Evolutionary conservation across 78 protist species (phyloP), one percentile per base, ranked within the genome.

Genomic region (Dictyostelium capitatum): DNA sequence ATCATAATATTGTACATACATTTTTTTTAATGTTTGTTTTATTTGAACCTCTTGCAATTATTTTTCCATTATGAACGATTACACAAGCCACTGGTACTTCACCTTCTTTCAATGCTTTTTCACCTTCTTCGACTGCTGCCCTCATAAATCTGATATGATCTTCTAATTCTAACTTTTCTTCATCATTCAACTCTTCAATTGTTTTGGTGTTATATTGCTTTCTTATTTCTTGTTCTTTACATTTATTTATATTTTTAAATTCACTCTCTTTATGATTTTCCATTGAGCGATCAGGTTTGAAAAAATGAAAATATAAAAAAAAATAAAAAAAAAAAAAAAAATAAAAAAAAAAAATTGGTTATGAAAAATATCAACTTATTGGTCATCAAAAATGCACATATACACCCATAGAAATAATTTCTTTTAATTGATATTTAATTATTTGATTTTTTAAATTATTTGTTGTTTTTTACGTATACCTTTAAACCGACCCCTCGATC

Each of bases 41-140:
- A 48, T 85, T 85, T 48, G 75, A 85, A 12, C 92, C 92, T 28
- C 64, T 56, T 32, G 92, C 57, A 1, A 85, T 75, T 10, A 85
- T 79, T 28, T 20, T 8, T 41, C 30, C 78, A 12, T 85, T 85
- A 50, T 85, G 79, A n/a, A 85, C 83, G 19, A 85, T 85, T 9
- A 85, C 92, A 75, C 92, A 85, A 7, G 77, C 92, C 10, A 85
- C 92, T 25, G 92, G 92, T 46, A 85, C 92, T n/a, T 85, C 92
- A 11, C 92, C 92, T 30, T 85, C 92, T 9, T 75, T 46, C 0
- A 85, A 65, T 32, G 92, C 92, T 85, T 75, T 85, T 41, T 75
- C 41, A 57, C 72, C 92, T 79, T 74, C 62, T 12, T 74, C 59
- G 23, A 74, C 23, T n/a, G 80, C 80, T 11, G 56, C 80, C 6